A percentile compares a stretch with the other conserved stretches of the same genome.
These are phyloP conservation scores for Thelonectria blattea DNA, from an alignment of 2,329 filamentous ascomycete genomes.

Conservation along the genomic window DNA sequence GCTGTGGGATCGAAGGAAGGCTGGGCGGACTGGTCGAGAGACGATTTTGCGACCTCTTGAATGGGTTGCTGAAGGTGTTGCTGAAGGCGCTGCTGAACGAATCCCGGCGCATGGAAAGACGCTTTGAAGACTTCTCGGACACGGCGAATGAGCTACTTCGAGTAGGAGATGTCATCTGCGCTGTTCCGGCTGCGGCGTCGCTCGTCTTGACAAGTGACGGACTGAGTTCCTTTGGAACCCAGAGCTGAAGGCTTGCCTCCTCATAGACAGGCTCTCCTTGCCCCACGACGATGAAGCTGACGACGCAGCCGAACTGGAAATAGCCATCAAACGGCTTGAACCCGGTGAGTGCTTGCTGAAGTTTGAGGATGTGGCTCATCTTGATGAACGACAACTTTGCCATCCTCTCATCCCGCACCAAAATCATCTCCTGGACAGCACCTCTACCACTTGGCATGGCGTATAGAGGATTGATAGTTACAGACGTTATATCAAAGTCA, in stretches of 20 bases:
- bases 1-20: slow-evolving; percentile 31
- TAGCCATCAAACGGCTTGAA: slow-evolving; percentile 41
- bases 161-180: slow-evolving; percentile 9
- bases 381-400: slow-evolving; percentile 38
- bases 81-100: neutral
- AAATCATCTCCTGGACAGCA: slow-evolving; percentile 37
- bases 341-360: slow-evolving; percentile 44
- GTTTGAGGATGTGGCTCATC: slow-evolving; percentile 38
- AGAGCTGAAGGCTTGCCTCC: slow-evolving; percentile 41
- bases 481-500: slow-evolving; percentile 42
- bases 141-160: slow-evolving; percentile 30
- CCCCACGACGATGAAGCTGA: slow-evolving; percentile 40
- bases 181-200: slow-evolving; percentile 27
- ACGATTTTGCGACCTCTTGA: slow-evolving; percentile 6
- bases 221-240: slow-evolving; percentile 39
- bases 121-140: slow-evolving; percentile 5
- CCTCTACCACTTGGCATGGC: slow-evolving; percentile 34
- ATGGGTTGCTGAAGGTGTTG: slow-evolving; percentile 3
- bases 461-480: slow-evolving; percentile 39
- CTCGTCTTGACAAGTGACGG: slow-evolving; percentile 39
- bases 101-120: slow-evolving; percentile 9
- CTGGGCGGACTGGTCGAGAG: slow-evolving; percentile 20
- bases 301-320: slow-evolving; percentile 36
- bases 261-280: slow-evolving; percentile 35
- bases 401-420: slow-evolving; percentile 41